A percentile compares a stretch with the other conserved stretches of the same genome.
Evolutionary conservation across 2,329 filamentous ascomycete species (phyloP).

Genomic region (Penicillium sp.): DNA sequence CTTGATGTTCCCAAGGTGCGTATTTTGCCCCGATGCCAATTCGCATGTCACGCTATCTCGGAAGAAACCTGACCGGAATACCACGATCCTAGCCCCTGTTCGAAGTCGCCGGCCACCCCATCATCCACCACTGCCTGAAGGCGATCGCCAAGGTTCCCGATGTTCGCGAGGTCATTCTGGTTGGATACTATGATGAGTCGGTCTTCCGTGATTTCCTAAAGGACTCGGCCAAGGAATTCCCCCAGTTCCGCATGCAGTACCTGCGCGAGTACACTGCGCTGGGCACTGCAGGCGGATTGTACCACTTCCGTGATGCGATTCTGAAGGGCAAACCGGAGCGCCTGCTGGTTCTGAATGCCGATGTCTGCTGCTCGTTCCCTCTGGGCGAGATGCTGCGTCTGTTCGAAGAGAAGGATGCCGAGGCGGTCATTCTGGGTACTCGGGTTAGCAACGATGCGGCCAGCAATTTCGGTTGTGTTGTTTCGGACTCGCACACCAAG

Average conservation of each 20-base stretch:
- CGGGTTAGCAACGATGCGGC: conserved; percentile 88
- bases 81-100: conserved; percentile 75
- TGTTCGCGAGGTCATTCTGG: conserved; percentile 95
- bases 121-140: conserved; percentile 96
- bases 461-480: conserved; percentile 96
- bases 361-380: conserved; percentile 98
- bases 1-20: conserved; percentile 92
- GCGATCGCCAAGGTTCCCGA: conserved; percentile 88
- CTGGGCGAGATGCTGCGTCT: conserved; percentile 93
- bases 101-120: conserved; percentile 96
- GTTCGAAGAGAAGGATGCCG: conserved; percentile 92
- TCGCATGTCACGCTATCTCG: conserved; percentile 16
- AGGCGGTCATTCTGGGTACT: conserved; percentile 94
- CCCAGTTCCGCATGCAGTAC: conserved; percentile 88
- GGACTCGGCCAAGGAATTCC: conserved; percentile 81
- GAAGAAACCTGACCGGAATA: conserved; percentile 13
- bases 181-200: conserved; percentile 97
- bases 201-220: conserved; percentile 99
- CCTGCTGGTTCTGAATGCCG: conserved; percentile 96
- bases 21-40: conserved; percentile 22
- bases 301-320: conserved; percentile 99
- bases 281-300: conserved; percentile 93
- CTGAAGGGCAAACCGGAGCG: conserved; percentile 93
- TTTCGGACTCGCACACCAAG: conserved; percentile 89
- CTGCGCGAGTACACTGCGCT: conserved; percentile 96